Conservation (phyloP, 83 land plant species). For the Picea abies region DNA sequence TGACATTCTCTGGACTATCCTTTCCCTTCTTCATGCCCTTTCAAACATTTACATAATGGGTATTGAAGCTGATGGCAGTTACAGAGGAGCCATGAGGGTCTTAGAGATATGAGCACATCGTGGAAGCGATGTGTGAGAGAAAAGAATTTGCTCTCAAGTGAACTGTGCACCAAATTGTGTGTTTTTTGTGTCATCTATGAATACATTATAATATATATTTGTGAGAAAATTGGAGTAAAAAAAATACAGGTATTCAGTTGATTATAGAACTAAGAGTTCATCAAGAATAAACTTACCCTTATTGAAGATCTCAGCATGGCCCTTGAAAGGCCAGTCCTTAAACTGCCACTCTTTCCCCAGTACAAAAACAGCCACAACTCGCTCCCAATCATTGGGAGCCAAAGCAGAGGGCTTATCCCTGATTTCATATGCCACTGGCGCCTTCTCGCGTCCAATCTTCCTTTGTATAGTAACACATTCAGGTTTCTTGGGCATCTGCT, state of each 20-base stretch:
- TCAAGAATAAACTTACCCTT: constrained; percentile 35
- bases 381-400: constrained; percentile 53
- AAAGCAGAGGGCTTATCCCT: constrained; percentile 46
- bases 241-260: no score
- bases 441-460: constrained; percentile 50
- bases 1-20: background rate
- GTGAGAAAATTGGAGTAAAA: no score
- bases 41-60: background rate
- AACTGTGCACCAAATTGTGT: no score
- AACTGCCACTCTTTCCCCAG: constrained; percentile 70
- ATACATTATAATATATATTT: no score
- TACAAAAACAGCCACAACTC: constrained; percentile 54
- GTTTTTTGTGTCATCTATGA: no score
- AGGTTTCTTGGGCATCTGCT: constrained; percentile 33
- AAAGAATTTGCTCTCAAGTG: no score
- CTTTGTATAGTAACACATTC: constrained; percentile 38
- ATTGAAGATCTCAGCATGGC: constrained; percentile 49
- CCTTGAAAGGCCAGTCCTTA: constrained; percentile 57
- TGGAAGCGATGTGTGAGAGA: no score
- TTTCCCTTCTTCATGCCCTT: background rate
- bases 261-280: background rate
- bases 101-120: background rate
- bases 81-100: background rate
- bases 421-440: constrained; percentile 43
- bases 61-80: background rate